A percentile compares a stretch with the other conserved stretches of the same genome.
phyloP scores from a whole-genome alignment of 2,329 filamentous ascomycete species.

The Domatiomyces globalis region DNA sequence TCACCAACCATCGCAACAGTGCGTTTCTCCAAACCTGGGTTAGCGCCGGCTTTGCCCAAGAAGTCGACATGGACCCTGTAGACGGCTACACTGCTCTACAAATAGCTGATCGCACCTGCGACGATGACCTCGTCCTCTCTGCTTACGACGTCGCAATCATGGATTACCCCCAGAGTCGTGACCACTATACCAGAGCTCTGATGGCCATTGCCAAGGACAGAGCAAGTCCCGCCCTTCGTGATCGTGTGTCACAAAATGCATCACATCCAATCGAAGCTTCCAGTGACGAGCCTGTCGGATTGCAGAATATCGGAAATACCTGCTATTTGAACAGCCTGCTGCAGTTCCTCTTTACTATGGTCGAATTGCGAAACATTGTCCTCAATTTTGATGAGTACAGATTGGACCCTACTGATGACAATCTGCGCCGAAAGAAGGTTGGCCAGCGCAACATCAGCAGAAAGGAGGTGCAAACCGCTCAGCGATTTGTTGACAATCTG shows the following conservation, averaged over 20 bases:
- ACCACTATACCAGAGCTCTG: slow-evolving; percentile 34
- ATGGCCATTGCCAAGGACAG: slow-evolving; percentile 33
- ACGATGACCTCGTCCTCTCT: slow-evolving; percentile 37
- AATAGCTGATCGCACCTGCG: slow-evolving; percentile 38
- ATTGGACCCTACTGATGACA: slow-evolving; percentile 51
- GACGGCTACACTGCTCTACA: slow-evolving; percentile 39
- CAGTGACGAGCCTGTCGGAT: slow-evolving; percentile 60
- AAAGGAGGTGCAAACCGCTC: slow-evolving; percentile 45
- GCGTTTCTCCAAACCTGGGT: slow-evolving; percentile 39
- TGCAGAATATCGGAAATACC: slow-evolving; percentile 91
- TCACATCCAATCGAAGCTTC: slow-evolving; percentile 17
- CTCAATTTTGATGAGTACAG: slow-evolving; percentile 59
- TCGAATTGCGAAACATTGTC: slow-evolving; percentile 65
- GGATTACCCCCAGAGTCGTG: slow-evolving; percentile 33
- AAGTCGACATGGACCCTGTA: slow-evolving; percentile 42
- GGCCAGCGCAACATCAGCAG: slow-evolving; percentile 55
- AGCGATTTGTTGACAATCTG: slow-evolving; percentile 65
- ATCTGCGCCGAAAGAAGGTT: slow-evolving; percentile 53
- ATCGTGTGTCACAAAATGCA: slow-evolving; percentile 11
- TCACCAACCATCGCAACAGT: slow-evolving; percentile 46
- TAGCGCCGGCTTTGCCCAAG: slow-evolving; percentile 39
- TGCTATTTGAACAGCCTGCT: slow-evolving; percentile 95
- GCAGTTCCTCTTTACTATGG: slow-evolving; percentile 87
- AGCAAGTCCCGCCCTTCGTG: slow-evolving; percentile 23
- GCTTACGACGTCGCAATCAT: slow-evolving; percentile 34